Evolutionary conservation across 768 basidiomycete genomes (phyloP).

Genomic region (Xerocomellus amylosporus): DNA sequence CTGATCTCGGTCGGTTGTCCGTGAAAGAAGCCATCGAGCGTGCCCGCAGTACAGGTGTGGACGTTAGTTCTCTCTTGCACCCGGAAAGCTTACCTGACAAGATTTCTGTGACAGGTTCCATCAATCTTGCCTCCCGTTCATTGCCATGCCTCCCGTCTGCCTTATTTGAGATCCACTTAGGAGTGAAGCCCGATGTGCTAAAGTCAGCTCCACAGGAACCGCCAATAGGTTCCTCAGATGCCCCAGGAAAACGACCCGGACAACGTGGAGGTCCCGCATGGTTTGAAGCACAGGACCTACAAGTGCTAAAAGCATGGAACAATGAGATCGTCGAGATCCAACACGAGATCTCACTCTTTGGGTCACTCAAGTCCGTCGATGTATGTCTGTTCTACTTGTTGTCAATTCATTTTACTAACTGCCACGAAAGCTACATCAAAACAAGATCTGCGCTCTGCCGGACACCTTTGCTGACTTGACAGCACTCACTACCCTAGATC

Average conservation of each 20-base stretch:
- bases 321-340: constrained; percentile 80
- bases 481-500: constrained; percentile 62
- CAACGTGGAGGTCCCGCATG: constrained; percentile 55
- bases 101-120: constrained; percentile 51
- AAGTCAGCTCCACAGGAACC: constrained; percentile 65
- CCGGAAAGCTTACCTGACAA: constrained; percentile 45
- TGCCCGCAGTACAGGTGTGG: constrained; percentile 71
- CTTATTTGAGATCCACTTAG: constrained; percentile 78
- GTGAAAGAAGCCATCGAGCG: constrained; percentile 75
- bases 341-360: constrained; percentile 80
- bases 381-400: constrained; percentile 42
- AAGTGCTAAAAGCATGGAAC: constrained; percentile 72
- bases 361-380: constrained; percentile 75
- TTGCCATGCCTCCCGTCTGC: constrained; percentile 73
- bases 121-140: constrained; percentile 74
- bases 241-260: constrained; percentile 38
- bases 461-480: constrained; percentile 66
- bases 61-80: constrained; percentile 31
- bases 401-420: background rate
- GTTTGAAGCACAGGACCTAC: constrained; percentile 81
- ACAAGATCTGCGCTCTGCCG: constrained; percentile 62
- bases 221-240: constrained; percentile 38
- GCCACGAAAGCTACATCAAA: constrained; percentile 63
- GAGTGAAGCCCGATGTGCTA: constrained; percentile 67
- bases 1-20: constrained; percentile 57